Evolutionary conservation across 139 green algal species (phyloP).

Genomic region (Astrephomene gubernaculifera): DNA sequence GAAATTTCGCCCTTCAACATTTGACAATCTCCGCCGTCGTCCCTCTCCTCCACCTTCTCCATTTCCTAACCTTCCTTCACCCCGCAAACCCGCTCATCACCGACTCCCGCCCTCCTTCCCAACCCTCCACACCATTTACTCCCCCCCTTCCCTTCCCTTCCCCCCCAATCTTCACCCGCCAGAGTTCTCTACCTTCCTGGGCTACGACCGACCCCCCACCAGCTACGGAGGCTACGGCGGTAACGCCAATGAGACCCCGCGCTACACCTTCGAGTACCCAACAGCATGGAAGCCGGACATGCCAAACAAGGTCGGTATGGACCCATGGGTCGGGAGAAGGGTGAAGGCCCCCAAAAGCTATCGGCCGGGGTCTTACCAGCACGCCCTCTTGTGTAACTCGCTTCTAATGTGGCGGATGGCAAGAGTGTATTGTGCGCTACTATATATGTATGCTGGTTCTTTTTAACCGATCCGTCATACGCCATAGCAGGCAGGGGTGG

Average conservation of each 20-base stretch:
- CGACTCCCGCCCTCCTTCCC: not conserved
- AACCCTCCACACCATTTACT: not conserved
- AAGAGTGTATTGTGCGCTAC: too few relatives aligned
- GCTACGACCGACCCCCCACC: slow-evolving; percentile 79
- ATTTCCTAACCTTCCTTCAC: not conserved
- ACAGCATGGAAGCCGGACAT: slow-evolving; percentile 78
- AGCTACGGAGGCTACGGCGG: slow-evolving; percentile 89
- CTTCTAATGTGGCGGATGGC: too few relatives aligned
- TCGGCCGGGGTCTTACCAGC: too few relatives aligned
- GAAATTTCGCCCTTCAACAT: not conserved
- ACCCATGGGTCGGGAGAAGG: not conserved
- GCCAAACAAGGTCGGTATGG: slow-evolving; percentile 75
- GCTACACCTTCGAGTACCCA: slow-evolving; percentile 86
- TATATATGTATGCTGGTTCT: too few relatives aligned
- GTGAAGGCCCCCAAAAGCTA: not conserved
- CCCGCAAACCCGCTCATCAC: not conserved
- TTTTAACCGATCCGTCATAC: too few relatives aligned
- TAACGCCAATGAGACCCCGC: slow-evolving; percentile 78
- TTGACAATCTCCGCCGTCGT: too few relatives aligned
- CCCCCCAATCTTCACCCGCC: not conserved
- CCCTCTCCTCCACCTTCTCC: not conserved
- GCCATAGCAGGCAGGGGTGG: too few relatives aligned
- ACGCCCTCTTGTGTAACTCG: too few relatives aligned
- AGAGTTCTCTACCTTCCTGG: slow-evolving; percentile 71
- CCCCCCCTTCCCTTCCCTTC: not conserved